Percentiles rank a stretch among this genome's conserved stretches.
phyloP scores from a whole-genome alignment of 176 grass and related monocot genomes.

The Otatea glauca region DNA sequence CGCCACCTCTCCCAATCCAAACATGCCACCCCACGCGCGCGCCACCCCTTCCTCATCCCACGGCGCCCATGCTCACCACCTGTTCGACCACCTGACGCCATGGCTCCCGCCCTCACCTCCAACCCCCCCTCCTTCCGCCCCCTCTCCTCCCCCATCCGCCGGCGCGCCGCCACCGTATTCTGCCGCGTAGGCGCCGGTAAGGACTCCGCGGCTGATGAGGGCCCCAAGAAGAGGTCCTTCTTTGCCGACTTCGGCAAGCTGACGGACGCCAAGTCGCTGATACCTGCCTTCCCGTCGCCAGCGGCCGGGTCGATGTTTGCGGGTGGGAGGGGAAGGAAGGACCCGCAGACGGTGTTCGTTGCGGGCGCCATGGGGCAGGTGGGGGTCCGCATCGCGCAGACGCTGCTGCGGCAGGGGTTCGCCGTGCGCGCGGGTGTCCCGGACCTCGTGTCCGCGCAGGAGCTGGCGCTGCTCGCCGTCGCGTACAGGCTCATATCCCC shows the following conservation, averaged over 20 bases:
- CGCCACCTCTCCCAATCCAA: conserved; percentile 47
- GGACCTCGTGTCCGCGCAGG: conserved; percentile 73
- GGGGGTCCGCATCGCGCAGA: conserved; percentile 72
- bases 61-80: conserved; percentile 50
- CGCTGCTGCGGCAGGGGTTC: conserved; percentile 78
- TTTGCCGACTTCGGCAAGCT: conserved; percentile 69
- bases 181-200: conserved; percentile 52
- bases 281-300: conserved; percentile 58
- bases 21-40: conserved; percentile 23
- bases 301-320: conserved; percentile 51
- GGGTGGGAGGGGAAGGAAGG: conserved; percentile 56
- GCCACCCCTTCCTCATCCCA: conserved; percentile 53
- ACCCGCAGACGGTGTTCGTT: conserved; percentile 78
- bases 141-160: conserved; percentile 43
- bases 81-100: conserved; percentile 57
- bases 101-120: conserved; percentile 93
- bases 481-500: conserved; percentile 81
- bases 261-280: conserved; percentile 57
- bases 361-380: conserved; percentile 86
- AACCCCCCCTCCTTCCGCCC: conserved; percentile 68
- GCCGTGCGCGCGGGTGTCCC: conserved; percentile 77
- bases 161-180: conserved; percentile 40
- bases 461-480: conserved; percentile 69
- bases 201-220: conserved; percentile 45
- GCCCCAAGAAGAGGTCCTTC: conserved; percentile 58